Evolutionary conservation across 176 grass and related monocot species (phyloP).

Genomic region (Phyllostachys edulis): DNA sequence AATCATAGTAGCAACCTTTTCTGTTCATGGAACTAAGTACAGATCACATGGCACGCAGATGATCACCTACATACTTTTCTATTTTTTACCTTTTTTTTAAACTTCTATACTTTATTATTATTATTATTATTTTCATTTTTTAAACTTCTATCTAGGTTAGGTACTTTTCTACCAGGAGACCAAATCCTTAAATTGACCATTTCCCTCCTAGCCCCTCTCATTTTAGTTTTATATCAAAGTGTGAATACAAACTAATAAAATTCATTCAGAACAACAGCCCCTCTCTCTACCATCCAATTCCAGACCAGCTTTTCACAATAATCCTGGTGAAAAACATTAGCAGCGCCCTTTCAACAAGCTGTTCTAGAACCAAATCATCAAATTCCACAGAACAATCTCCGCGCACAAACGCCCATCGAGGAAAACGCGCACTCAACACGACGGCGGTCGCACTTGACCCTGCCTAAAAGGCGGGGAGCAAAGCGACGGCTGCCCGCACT

Average conservation of each 20-base stretch:
- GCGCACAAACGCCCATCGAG: background rate
- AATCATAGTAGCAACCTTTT: background rate
- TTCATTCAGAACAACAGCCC: background rate
- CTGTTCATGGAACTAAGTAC: background rate
- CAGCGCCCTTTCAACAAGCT: background rate
- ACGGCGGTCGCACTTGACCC: background rate
- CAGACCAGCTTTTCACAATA: background rate
- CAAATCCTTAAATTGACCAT: conserved; percentile 1
- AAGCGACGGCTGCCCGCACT: conserved; percentile 35
- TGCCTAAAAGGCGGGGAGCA: conserved; percentile 47
- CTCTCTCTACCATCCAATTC: background rate
- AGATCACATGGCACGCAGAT: background rate
- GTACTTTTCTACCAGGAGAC: background rate
- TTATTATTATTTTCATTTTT: too few relatives aligned
- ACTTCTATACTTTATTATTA: background rate
- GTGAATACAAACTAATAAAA: background rate
- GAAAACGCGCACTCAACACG: background rate
- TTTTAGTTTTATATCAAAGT: background rate
- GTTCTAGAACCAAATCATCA: conserved; percentile 15
- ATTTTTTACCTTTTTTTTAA: too few relatives aligned
- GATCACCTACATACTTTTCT: background rate
- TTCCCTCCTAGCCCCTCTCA: background rate
- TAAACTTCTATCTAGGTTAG: background rate
- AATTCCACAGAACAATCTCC: conserved; percentile 32
- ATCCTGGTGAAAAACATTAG: background rate